Percentiles rank a stretch among this genome's conserved stretches.
Conservation (phyloP, 805 yeast genomes). For the Ogataea paraovalis region DNA sequence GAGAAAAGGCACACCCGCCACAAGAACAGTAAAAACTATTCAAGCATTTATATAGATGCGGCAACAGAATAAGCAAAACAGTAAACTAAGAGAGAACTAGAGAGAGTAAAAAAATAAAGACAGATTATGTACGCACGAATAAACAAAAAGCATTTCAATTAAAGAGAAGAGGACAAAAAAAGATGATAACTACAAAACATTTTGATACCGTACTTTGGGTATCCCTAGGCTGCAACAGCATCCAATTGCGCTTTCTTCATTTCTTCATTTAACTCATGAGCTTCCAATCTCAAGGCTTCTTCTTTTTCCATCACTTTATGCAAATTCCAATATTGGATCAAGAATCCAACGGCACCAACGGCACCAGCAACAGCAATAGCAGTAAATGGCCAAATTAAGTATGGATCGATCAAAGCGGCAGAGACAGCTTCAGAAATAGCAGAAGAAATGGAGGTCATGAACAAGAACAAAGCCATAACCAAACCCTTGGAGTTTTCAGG, state of each 20-base stretch:
- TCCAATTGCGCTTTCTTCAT: background rate
- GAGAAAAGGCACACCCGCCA: too few relatives aligned
- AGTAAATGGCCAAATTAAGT: slow-evolving; percentile 40
- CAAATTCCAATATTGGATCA: slow-evolving; percentile 29
- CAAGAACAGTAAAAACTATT: too few relatives aligned
- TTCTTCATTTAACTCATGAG: slow-evolving; percentile 3
- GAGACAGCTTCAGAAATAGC: slow-evolving; percentile 42
- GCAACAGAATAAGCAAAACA: too few relatives aligned
- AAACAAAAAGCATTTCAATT: too few relatives aligned
- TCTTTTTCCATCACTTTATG: slow-evolving; percentile 27
- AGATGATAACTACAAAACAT: too few relatives aligned
- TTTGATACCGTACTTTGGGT: too few relatives aligned
- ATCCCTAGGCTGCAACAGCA: slow-evolving; percentile 2
- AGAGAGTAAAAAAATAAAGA: too few relatives aligned
- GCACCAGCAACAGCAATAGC: slow-evolving; percentile 37
- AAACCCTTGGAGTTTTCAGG: slow-evolving; percentile 51
- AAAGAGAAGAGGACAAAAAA: too few relatives aligned
- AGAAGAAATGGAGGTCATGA: slow-evolving; percentile 43
- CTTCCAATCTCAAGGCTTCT: slow-evolving; percentile 15
- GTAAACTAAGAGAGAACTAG: too few relatives aligned
- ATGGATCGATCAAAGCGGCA: slow-evolving; percentile 38
- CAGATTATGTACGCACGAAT: too few relatives aligned
- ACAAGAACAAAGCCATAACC: slow-evolving; percentile 41
- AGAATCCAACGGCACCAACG: slow-evolving; percentile 29
- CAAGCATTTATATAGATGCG: too few relatives aligned